Evolutionary conservation across 805 yeast genomes (phyloP), one percentile per base, ranked within the genome.

Genomic region (Kuraishia hungarica): DNA sequence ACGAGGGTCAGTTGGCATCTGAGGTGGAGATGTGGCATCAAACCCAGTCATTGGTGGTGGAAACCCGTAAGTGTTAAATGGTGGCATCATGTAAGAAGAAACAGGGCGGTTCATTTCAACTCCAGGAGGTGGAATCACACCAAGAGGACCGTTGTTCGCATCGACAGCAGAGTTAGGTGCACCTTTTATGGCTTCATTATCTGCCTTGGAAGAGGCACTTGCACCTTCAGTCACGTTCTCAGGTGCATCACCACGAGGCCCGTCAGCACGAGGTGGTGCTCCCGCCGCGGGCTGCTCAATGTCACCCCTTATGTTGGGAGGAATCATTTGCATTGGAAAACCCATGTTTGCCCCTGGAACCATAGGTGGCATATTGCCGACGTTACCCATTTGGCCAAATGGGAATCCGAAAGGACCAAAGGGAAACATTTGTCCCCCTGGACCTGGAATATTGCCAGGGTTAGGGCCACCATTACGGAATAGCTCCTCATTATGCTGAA

Each of bases 51-150:
- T 15, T 71, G 67, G 24, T 22, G 35, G 71, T 57, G 53, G 53
- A 61, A 70, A 62, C 11, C 73, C 71, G 61, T 79, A 80, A 1
- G 83, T 82, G 57, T 66, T 70, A 59, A 79, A 81, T 0, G 80
- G 76, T 22, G 78, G 80, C 64, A 78, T 74, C 72, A 79, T 71
- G 60, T 74, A 80, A 1, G 77, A 74, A 10, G 72, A 63, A 52
- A 64, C 55, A 1, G 70, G 53, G 13, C 22, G 43, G 28, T 51
- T 53, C 22, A 52, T 10, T n/a, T 50, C 54, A 35, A 52, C 51
- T 21, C 53, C 54, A 11, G 55, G 43, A 17, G 48, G 46, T 22
- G 50, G 28, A 29, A 58, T 43, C 52, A 47, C 35, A 64, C 48
- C 22, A 65, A 66, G 15, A 13, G 43, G 43, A 17, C 15, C 66